Base-by-base conservation (phyloP, 2,329 filamentous ascomycete species). In the Herpotrichia juniperi region DNA sequence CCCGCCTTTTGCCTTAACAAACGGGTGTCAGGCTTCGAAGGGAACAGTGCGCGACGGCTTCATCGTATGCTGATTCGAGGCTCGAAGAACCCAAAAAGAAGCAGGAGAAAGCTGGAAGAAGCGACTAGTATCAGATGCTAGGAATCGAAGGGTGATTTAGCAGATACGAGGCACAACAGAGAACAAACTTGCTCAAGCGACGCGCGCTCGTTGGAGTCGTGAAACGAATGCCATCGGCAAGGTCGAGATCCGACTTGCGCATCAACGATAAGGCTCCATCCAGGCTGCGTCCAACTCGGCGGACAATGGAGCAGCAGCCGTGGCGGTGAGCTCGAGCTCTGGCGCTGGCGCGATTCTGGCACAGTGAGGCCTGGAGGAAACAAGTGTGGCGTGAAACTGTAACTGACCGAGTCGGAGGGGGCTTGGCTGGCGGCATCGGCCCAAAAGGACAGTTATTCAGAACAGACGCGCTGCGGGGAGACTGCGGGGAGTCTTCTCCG, bases 1-100 rank as follows among this genome's bases (percentile, higher is more conserved):
- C 64, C 69, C 69, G 69, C 68, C 69, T 69, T 69, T 72, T 71
- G 66, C 64, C 57, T 46, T 26, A 47, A 63, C 66, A 61, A 42
- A 59, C 51, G 53, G 48, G 55, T 67, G 64, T 63, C 67, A 64
- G 67, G 56, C 60, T 61, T 53, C 50, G 34, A 57, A 32, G 51
- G 52, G 67, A 61, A 61, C 69, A 64, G 64, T 70, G 69, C 66
- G 48, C 54, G 31, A 42, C 9, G 56, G 52, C 43, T 50, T 49
- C 50, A 47, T 48, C 49, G 52, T 45, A 48, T 51, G 42, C 34
- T 46, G 45, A 44, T 24, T 44, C 46, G 48, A 10, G 32, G 6
- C 7, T n/a, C 32, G 32, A n/a, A n/a, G 32, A 40, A 8, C 6
- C 9, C 6, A 5, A 5, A 25, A 4, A 42, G 10, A 42, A 16